Evolutionary conservation across 495 filamentous ascomycete species (phyloP).

Genomic region (Poronia punctata): DNA sequence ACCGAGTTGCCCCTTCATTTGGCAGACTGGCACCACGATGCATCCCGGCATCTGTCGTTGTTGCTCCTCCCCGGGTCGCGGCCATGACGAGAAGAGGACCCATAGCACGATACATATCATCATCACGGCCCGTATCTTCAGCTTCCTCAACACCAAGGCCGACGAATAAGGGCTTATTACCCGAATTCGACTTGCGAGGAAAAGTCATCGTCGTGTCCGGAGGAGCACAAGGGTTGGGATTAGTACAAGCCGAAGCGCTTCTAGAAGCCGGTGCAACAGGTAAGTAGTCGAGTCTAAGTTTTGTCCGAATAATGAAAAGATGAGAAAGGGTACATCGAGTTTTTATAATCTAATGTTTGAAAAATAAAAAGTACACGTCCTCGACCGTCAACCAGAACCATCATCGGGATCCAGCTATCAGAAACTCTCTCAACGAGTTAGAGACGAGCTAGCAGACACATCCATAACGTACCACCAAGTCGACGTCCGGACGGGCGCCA

Average conservation of each 20-base stretch:
- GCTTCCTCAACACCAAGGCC: conserved; percentile 2
- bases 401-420: conserved; percentile 43
- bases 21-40: conserved; percentile 17
- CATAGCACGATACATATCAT: conserved; percentile 5
- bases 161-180: conserved; percentile 35
- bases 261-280: conserved; percentile 69
- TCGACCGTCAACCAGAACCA: conserved; percentile 44
- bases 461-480: conserved; percentile 71
- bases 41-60: no score
- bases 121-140: conserved; percentile 10
- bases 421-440: conserved; percentile 56
- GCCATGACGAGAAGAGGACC: no score
- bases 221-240: conserved; percentile 68
- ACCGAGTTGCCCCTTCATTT: conserved; percentile 15
- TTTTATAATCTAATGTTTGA: no score
- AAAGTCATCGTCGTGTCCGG: conserved; percentile 76
- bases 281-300: no score
- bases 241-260: conserved; percentile 73
- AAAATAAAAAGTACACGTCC: conserved; percentile 43
- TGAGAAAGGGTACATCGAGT: no score
- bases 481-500: conserved; percentile 68
- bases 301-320: no score
- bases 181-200: conserved; percentile 72
- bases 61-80: neutral
- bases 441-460: conserved; percentile 58